phyloP scores from a whole-genome alignment of 495 filamentous ascomycete genomes.

The Penicillium lividum region DNA sequence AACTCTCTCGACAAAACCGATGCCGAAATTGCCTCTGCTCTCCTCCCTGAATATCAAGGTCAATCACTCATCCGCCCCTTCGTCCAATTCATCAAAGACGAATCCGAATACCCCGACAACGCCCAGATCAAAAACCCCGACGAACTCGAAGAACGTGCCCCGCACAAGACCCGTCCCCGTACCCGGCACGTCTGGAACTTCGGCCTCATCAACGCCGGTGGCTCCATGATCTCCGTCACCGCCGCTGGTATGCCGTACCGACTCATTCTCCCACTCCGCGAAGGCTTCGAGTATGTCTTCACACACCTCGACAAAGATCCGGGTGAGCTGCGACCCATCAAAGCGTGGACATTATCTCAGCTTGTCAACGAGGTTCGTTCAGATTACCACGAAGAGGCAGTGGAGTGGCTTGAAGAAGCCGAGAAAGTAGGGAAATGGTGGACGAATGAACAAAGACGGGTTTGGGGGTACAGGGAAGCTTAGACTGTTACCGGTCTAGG shows the following conservation, averaged over 20 bases:
- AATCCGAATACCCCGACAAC: neutral
- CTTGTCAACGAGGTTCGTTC: constrained; percentile 28
- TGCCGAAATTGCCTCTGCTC: constrained; percentile 33
- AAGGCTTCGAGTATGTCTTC: constrained; percentile 42
- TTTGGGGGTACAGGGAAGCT: constrained; percentile 41
- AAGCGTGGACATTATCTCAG: constrained; percentile 29
- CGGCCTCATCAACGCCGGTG: constrained; percentile 48
- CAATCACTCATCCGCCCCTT: constrained; percentile 39
- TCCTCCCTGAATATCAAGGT: constrained; percentile 41
- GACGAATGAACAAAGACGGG: constrained; percentile 40
- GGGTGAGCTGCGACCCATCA: constrained; percentile 31
- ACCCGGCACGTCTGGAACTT: constrained; percentile 36
- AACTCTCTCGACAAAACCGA: constrained; percentile 38
- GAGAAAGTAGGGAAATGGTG: constrained; percentile 42
- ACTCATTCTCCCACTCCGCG: constrained; percentile 42
- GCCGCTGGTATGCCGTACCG: constrained; percentile 39
- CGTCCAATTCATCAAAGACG: constrained; percentile 15
- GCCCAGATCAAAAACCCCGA: neutral
- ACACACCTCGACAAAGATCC: constrained; percentile 40
- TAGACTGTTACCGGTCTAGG: neutral
- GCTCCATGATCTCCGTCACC: constrained; percentile 37
- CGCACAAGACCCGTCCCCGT: constrained; percentile 9
- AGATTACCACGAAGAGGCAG: constrained; percentile 34
- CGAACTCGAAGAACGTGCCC: constrained; percentile 7
- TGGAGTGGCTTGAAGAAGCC: constrained; percentile 41